Evolutionary conservation across 2,329 filamentous ascomycete genomes (phyloP).

Genomic region (Colletotrichum acutatum): DNA sequence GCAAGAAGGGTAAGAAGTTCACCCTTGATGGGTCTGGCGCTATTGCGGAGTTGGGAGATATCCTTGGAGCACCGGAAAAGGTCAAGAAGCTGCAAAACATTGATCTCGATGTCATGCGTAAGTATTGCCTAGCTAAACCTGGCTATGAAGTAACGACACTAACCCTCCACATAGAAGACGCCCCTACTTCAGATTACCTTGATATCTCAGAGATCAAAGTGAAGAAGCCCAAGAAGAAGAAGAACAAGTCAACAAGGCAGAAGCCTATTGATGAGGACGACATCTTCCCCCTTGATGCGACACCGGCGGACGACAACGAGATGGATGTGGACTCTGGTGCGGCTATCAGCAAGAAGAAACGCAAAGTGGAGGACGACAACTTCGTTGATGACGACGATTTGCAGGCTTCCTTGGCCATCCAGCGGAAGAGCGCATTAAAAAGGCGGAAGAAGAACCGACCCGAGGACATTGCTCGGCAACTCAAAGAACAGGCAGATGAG

Average conservation of each 20-base stretch:
- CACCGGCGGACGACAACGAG: constrained; percentile 53
- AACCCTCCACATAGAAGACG: constrained; percentile 62
- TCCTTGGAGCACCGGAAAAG: constrained; percentile 64
- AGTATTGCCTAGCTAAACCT: constrained; percentile 37
- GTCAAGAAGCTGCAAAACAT: constrained; percentile 75
- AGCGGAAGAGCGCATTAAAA: constrained; percentile 85
- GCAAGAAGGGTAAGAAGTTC: constrained; percentile 89
- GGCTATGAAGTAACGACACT: constrained; percentile 41
- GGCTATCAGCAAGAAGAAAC: constrained; percentile 65
- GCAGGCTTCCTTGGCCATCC: constrained; percentile 85
- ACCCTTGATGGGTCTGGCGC: constrained; percentile 84
- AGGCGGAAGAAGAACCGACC: constrained; percentile 89
- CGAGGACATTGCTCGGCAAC: constrained; percentile 85
- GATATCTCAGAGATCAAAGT: constrained; percentile 89
- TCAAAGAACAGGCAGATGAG: constrained; percentile 73
- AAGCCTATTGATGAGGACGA: constrained; percentile 74
- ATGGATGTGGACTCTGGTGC: constrained; percentile 83
- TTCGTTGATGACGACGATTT: constrained; percentile 94
- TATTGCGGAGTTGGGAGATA: constrained; percentile 71
- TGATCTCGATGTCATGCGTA: constrained; percentile 81
- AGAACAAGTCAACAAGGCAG: constrained; percentile 79
- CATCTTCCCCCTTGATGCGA: constrained; percentile 58
- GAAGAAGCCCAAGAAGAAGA: constrained; percentile 96
- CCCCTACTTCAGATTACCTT: constrained; percentile 85
- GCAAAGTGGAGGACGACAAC: constrained; percentile 71